Evolutionary conservation across 768 basidiomycete species (phyloP).

Genomic region (Aureoboletus auriporus): DNA sequence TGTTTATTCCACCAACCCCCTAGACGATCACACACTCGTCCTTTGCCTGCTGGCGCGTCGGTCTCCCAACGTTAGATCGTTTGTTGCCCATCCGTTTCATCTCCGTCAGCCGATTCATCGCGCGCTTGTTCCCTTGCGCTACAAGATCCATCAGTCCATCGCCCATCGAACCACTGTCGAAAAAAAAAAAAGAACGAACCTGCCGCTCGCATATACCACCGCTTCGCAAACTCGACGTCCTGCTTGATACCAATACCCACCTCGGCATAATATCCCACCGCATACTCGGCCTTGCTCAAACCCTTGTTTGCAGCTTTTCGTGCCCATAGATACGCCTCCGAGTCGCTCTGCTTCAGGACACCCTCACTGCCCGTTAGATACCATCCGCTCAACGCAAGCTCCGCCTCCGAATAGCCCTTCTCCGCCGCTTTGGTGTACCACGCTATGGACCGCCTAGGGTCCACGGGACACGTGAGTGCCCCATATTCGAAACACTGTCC

Average conservation of each 20-base stretch:
- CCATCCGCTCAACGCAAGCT: slow-evolving; percentile 96
- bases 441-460: slow-evolving; percentile 90
- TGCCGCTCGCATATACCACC: slow-evolving; percentile 99
- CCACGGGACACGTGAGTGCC: slow-evolving; percentile 80
- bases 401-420: slow-evolving; percentile 92
- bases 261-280: slow-evolving; percentile 97
- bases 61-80: slow-evolving; percentile 71
- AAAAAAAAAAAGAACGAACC: slow-evolving; percentile 50
- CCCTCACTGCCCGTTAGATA: slow-evolving; percentile 95
- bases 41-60: slow-evolving; percentile 90
- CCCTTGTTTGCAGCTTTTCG: slow-evolving; percentile 95
- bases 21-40: slow-evolving; percentile 88
- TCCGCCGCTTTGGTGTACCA: slow-evolving; percentile 99
- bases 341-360: slow-evolving; percentile 95
- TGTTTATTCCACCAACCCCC: slow-evolving; percentile 1
- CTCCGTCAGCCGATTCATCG: slow-evolving; percentile 93
- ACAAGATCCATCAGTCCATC: too few species aligned
- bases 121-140: slow-evolving; percentile 96
- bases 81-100: slow-evolving; percentile 88
- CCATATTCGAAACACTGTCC: slow-evolving; percentile 97
- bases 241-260: slow-evolving; percentile 97
- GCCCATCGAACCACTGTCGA: too few species aligned
- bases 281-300: slow-evolving; percentile 95
- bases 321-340: slow-evolving; percentile 99
- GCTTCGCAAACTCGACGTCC: slow-evolving; percentile 92